Base-by-base conservation (phyloP, 2,329 filamentous ascomycete genomes). In the Elsinoe australis region DNA sequence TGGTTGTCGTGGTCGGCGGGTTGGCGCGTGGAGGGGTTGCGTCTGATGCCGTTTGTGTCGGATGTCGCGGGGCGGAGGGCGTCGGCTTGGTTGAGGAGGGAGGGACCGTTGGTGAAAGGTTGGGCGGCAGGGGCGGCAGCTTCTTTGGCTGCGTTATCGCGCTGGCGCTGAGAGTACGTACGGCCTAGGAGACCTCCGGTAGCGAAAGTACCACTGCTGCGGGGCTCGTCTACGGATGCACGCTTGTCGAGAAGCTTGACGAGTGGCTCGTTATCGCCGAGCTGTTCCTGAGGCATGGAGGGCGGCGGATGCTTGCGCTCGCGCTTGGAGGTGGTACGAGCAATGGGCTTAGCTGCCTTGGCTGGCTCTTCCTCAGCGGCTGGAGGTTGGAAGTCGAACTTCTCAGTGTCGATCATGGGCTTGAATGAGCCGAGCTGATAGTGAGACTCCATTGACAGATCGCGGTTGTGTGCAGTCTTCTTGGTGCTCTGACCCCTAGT, bases 371-470 rank as follows among this genome's bases (percentile, higher is more conserved):
- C 47, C n/a, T 62, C 58, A 12, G 64, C 56, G 49, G 68, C 63
- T 49, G 72, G 66, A 44, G 52, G 52, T 17, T 49, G 44, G 18
- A 73, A 74, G 50, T 77, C 72, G 55, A 82, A 79, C 5, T 73
- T 70, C 31, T 74, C 69, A 58, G 80, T 66, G 51, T 87, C 79
- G 6, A 88, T 63, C 3, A 88, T 65, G 1, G 85, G 83, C 54
- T 79, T 72, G 62, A 85, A 85, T 1, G 77, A 74, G 4, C 82
- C 83, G 45, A 85, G 60, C 51, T 82, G 57, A 68, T 79, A 71
- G 72, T 85, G 48, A 68, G 77, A 56, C 63, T 71, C 66, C 21
- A 66, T 61, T 8, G 69, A 71, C 18, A 39, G 36, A 34, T 57
- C 58, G 31, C 49, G 50, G 19, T 50, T 47, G 19, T 53, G 52